Conservation (phyloP, 768 basidiomycete genomes). For the Sporobolomyces phaffii region DNA sequence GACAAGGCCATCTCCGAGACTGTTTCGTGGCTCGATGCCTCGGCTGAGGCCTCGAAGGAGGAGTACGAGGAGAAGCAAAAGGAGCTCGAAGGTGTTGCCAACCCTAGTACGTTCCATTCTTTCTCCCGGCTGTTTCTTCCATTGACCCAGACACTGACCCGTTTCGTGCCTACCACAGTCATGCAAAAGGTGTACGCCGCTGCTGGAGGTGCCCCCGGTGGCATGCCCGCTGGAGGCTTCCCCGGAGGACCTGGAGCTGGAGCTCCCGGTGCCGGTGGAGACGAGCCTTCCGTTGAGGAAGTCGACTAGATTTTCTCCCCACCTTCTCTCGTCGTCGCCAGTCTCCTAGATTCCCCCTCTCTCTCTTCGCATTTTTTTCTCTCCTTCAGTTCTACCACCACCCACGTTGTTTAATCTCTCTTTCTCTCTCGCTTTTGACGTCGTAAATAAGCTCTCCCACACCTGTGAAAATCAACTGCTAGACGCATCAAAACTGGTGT, state of each 20-base stretch:
- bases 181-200: constrained; percentile 39
- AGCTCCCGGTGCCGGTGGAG: constrained; percentile 13
- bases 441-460: too few species aligned
- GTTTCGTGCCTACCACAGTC: background rate
- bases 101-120: constrained; percentile 26
- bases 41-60: constrained; percentile 76
- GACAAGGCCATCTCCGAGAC: constrained; percentile 61
- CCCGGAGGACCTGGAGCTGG: constrained; percentile 20
- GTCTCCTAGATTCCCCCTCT: constrained; percentile 48
- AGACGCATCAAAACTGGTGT: too few species aligned
- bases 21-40: constrained; percentile 80
- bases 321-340: background rate
- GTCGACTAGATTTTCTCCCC: constrained; percentile 25
- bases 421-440: background rate
- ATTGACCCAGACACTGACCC: too few species aligned
- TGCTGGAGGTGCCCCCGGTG: constrained; percentile 37
- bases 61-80: constrained; percentile 91
- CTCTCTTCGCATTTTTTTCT: constrained; percentile 47
- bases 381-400: background rate
- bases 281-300: constrained; percentile 38
- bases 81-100: constrained; percentile 78
- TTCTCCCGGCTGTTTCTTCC: background rate
- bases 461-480: too few species aligned
- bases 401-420: too few species aligned
- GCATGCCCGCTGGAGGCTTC: constrained; percentile 28